These are phyloP conservation scores for Saposhnikovia divaricata DNA, from an alignment of 129 eudicot species.

Conservation along the genomic window DNA sequence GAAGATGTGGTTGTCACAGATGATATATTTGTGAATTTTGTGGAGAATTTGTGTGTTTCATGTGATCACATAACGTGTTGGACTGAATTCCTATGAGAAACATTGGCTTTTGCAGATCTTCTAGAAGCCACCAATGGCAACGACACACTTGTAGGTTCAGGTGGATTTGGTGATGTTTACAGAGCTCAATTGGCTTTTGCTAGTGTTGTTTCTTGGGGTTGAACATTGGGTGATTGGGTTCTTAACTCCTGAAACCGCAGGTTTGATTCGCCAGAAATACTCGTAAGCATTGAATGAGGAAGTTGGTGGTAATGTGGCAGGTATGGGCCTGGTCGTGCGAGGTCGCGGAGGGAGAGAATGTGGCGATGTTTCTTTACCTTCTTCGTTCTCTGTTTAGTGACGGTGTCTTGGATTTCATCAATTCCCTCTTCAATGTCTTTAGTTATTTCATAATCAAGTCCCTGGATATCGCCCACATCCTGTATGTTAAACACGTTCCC, in stretches of 20 bases:
- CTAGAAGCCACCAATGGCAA: no score
- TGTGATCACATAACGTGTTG: no score
- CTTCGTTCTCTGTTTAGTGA: neutral
- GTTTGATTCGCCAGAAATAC: conserved; percentile 67
- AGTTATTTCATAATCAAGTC: conserved; percentile 1
- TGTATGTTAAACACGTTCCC: conserved; percentile 16
- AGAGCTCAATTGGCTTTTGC: no score
- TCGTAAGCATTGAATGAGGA: conserved; percentile 53
- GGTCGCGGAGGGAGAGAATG: conserved; percentile 43
- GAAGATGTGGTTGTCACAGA: no score
- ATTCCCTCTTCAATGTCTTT: conserved; percentile 1
- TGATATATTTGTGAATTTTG: no score
- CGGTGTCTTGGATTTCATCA: neutral
- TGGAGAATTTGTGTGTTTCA: no score
- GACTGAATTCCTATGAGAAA: no score
- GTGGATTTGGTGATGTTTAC: no score
- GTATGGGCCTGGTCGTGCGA: conserved; percentile 30
- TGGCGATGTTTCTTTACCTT: neutral
- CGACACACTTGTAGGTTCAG: no score
- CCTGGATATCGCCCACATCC: conserved; percentile 1
- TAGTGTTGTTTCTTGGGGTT: conserved; percentile 23
- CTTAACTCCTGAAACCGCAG: conserved; percentile 21
- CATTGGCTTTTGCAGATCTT: no score
- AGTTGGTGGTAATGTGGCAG: conserved; percentile 26
- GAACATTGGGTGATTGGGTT: conserved; percentile 25